phyloP scores from a whole-genome alignment of 345 rosid species.

The Lagerstroemia speciosa region DNA sequence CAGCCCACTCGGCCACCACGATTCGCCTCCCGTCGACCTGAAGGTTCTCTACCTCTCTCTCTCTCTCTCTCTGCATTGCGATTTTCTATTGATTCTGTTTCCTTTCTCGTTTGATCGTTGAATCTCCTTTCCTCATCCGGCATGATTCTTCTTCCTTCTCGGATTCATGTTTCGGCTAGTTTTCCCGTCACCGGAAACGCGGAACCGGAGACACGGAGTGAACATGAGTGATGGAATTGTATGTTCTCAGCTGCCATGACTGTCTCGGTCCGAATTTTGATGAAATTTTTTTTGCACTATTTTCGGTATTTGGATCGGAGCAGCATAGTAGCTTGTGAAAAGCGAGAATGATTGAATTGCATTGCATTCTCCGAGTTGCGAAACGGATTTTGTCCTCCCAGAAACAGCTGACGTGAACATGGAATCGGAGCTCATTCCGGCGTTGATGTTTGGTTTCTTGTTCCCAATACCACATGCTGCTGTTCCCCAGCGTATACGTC shows the following conservation, averaged over 20 bases:
- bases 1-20: not conserved
- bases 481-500: too few relatives aligned
- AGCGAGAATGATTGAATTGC: not conserved
- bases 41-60: constrained; percentile 6
- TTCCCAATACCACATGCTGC: too few relatives aligned
- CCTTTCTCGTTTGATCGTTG: not conserved
- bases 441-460: too few relatives aligned
- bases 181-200: not conserved
- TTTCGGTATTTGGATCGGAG: not conserved
- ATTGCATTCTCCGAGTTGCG: not conserved
- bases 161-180: not conserved
- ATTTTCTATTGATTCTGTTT: not conserved
- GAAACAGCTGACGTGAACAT: too few relatives aligned
- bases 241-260: too few relatives aligned
- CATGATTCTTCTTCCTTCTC: not conserved
- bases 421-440: not conserved
- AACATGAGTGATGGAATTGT: not conserved
- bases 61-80: not conserved
- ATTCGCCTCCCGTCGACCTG: not conserved
- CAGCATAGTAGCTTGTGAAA: not conserved
- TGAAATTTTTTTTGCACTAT: not conserved
- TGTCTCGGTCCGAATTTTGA: not conserved
- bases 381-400: not conserved
- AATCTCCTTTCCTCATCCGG: not conserved
- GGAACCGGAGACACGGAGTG: not conserved